A percentile compares a stretch with the other conserved stretches of the same genome.
Conservation (phyloP, 2,329 filamentous ascomycete species). For the Cordyceps fumosorosea region DNA sequence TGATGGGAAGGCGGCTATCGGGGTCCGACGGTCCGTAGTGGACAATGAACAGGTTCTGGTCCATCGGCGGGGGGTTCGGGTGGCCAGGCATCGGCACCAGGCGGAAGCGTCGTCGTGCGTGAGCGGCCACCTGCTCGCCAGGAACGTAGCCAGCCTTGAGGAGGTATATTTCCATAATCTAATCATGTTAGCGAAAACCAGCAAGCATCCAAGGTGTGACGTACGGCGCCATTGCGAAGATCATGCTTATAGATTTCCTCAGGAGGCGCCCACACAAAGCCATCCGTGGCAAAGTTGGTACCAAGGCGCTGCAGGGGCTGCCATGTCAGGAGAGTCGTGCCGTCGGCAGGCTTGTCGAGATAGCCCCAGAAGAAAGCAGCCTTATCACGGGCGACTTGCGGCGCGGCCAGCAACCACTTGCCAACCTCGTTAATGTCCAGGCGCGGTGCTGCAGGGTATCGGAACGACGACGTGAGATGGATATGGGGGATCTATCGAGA, state of each 20-base stretch:
- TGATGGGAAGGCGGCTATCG: slow-evolving; percentile 64
- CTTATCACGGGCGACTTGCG: slow-evolving; percentile 75
- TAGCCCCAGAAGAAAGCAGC: slow-evolving; percentile 93
- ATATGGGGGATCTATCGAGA: slow-evolving; percentile 70
- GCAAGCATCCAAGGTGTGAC: slow-evolving; percentile 19
- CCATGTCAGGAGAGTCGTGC: slow-evolving; percentile 80
- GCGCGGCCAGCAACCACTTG: slow-evolving; percentile 75
- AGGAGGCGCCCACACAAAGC: slow-evolving; percentile 80
- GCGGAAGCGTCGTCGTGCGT: slow-evolving; percentile 80
- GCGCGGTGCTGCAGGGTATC: slow-evolving; percentile 67
- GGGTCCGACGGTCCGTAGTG: slow-evolving; percentile 79
- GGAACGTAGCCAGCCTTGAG: slow-evolving; percentile 76
- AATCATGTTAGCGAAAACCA: neutral
- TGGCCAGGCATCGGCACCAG: slow-evolving; percentile 67
- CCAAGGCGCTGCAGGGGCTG: slow-evolving; percentile 68
- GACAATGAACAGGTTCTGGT: slow-evolving; percentile 82
- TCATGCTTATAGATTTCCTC: slow-evolving; percentile 75
- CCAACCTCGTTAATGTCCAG: slow-evolving; percentile 72
- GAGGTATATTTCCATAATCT: slow-evolving; percentile 85
- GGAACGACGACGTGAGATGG: slow-evolving; percentile 78
- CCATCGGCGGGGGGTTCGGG: slow-evolving; percentile 62
- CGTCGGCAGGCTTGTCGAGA: slow-evolving; percentile 74
- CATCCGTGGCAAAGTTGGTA: slow-evolving; percentile 79
- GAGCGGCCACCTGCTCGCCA: slow-evolving; percentile 66
- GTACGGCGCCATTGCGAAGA: slow-evolving; percentile 52